These are phyloP conservation scores for Metschnikowia arizonensis DNA, from an alignment of 805 yeast species.

Conservation along the genomic window DNA sequence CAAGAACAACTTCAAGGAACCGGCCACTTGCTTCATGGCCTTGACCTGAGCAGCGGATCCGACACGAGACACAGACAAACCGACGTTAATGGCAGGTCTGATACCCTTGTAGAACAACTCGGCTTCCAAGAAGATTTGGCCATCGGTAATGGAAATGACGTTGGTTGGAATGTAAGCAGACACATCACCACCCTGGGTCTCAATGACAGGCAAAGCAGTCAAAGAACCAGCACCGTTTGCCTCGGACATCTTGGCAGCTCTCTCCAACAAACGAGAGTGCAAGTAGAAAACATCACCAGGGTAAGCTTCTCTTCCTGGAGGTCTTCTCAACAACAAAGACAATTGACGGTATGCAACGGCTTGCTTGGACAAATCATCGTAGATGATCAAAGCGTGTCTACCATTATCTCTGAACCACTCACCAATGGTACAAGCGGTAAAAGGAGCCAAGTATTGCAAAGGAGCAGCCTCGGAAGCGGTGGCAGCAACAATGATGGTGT, in stretches of 20 bases:
- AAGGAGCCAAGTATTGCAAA: conserved; percentile 99
- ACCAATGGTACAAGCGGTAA: conserved; percentile 99
- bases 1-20: conserved; percentile 99
- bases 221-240: conserved; percentile 88
- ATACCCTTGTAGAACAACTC: conserved; percentile 99
- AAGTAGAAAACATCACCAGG: conserved; percentile 96
- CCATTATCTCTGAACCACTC: conserved; percentile 99
- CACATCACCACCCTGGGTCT: conserved; percentile 99
- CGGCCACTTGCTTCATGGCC: conserved; percentile 99
- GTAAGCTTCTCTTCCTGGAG: conserved; percentile 96
- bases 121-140: conserved; percentile 98
- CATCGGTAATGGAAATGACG: conserved; percentile 96
- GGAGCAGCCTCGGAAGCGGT: conserved; percentile 99
- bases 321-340: conserved; percentile 95
- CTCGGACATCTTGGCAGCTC: conserved; percentile 96
- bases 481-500: conserved; percentile 97
- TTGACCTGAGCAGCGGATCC: conserved; percentile 99
- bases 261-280: conserved; percentile 91
- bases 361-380: conserved; percentile 98
- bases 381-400: conserved; percentile 93
- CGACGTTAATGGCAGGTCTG: conserved; percentile 99
- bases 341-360: conserved; percentile 99
- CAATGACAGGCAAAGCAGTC: conserved; percentile 94
- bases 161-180: conserved; percentile 97
- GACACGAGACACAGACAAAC: conserved; percentile 99